These are phyloP conservation scores for Suhomyces bolitotheri DNA, from an alignment of 1,139 yeast species.

Conservation along the genomic window DNA sequence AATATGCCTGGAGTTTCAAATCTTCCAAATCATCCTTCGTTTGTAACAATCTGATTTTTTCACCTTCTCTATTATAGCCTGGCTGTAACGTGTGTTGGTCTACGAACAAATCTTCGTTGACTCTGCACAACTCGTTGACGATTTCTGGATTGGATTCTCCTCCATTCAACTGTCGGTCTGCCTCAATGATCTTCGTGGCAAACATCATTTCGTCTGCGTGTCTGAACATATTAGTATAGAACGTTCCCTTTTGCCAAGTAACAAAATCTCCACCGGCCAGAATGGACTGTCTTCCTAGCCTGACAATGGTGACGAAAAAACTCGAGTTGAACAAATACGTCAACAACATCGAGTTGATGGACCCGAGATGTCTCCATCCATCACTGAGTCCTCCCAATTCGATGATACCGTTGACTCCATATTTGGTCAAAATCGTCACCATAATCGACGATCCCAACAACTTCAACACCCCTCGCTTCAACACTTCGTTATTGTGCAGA, in stretches of 20 bases:
- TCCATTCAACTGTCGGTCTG: conserved; percentile 54
- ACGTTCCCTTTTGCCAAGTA: conserved; percentile 66
- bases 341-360: conserved; percentile 60
- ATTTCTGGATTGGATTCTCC: conserved; percentile 39
- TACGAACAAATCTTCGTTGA: conserved; percentile 24
- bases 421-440: conserved; percentile 39
- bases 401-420: conserved; percentile 38
- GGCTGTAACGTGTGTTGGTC: conserved; percentile 34
- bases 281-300: conserved; percentile 51
- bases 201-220: conserved; percentile 71
- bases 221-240: conserved; percentile 62
- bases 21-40: conserved; percentile 52
- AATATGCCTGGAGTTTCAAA: conserved; percentile 65
- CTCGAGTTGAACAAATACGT: conserved; percentile 66
- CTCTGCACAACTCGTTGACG: conserved; percentile 42
- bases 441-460: conserved; percentile 36
- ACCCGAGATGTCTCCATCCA: conserved; percentile 46
- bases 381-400: conserved; percentile 35
- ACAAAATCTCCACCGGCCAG: conserved; percentile 56
- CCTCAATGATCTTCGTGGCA: conserved; percentile 64
- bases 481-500: conserved; percentile 27
- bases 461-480: conserved; percentile 31
- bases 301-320: conserved; percentile 58
- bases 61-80: conserved; percentile 40
- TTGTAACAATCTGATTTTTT: conserved; percentile 41